Evolutionary conservation across 768 basidiomycete genomes (phyloP).

Genomic region (Kwoniella heveanensis): DNA sequence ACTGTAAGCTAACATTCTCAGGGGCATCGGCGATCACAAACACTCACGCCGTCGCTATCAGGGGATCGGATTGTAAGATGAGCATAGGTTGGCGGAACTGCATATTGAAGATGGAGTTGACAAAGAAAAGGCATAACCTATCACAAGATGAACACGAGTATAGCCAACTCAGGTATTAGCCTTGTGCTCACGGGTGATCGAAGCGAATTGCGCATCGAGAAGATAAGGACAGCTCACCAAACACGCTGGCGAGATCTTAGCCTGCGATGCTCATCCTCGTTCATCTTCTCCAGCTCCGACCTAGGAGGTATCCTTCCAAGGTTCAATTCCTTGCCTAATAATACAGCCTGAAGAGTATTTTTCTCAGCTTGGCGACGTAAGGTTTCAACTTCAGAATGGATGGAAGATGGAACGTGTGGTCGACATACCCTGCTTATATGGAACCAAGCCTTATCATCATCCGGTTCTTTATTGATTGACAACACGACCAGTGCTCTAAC

Average conservation of each 20-base stretch:
- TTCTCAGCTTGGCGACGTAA: too few relatives aligned
- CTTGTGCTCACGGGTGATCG: too few relatives aligned
- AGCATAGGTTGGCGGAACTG: slow-evolving; percentile 39
- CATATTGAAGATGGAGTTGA: slow-evolving; percentile 39
- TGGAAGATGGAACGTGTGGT: too few relatives aligned
- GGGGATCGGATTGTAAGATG: slow-evolving; percentile 33
- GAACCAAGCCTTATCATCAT: slow-evolving; percentile 38
- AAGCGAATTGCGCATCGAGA: too few relatives aligned
- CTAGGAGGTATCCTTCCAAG: slow-evolving; percentile 26
- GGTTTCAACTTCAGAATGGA: too few relatives aligned
- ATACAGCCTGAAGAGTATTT: slow-evolving; percentile 32
- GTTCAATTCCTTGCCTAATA: slow-evolving; percentile 34
- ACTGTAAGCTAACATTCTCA: not conserved
- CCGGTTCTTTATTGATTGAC: slow-evolving; percentile 38
- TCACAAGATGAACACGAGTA: not conserved
- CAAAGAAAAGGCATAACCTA: slow-evolving; percentile 37
- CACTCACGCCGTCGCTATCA: slow-evolving; percentile 31
- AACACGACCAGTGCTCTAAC: slow-evolving; percentile 31
- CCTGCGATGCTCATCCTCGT: slow-evolving; percentile 18
- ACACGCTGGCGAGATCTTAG: slow-evolving; percentile 23
- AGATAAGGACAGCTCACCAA: too few relatives aligned
- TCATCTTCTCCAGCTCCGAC: slow-evolving; percentile 15
- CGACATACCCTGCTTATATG: slow-evolving; percentile 32
- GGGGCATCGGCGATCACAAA: too few relatives aligned
- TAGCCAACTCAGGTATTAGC: too few relatives aligned